A percentile compares a stretch with the other conserved stretches of the same genome.
Conservation (phyloP, 371 early-diverging fungal genomes). For the Lichtheimia hyalospora region DNA sequence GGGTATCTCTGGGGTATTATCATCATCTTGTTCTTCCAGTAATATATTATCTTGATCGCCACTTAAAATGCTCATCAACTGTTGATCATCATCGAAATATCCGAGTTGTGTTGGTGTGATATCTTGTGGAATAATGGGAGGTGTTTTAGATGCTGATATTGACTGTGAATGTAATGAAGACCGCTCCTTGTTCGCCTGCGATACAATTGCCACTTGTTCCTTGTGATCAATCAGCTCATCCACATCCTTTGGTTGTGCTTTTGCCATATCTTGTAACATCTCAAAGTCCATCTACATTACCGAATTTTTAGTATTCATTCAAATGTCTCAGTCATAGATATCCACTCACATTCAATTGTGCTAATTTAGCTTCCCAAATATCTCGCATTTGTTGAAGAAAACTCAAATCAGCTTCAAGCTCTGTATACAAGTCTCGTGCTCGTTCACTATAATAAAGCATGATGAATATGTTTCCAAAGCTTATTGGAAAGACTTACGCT, state of each 20-base stretch:
- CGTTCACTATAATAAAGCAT: not conserved
- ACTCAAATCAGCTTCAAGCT: constrained; percentile 1
- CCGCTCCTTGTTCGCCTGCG: too few relatives aligned
- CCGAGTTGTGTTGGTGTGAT: too few relatives aligned
- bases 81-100: too few relatives aligned
- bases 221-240: not conserved
- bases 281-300: not conserved
- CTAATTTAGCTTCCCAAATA: constrained; percentile 1
- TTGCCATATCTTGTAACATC: constrained; percentile 1
- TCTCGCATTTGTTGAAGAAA: constrained; percentile 7
- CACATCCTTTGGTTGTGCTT: not conserved
- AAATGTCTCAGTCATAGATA: not conserved
- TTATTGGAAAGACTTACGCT: not conserved
- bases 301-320: not conserved
- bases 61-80: too few relatives aligned
- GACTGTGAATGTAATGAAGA: too few relatives aligned
- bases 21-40: not conserved
- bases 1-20: not conserved
- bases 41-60: too few relatives aligned
- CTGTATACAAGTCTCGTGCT: not conserved
- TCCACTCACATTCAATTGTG: constrained; percentile 1
- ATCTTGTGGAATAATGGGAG: too few relatives aligned
- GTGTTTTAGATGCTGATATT: too few relatives aligned
- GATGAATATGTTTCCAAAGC: not conserved
- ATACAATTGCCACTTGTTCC: too few relatives aligned